These are phyloP conservation scores for Entrophospora sp. DNA, from an alignment of 192 early-diverging fungal species.

Conservation along the genomic window DNA sequence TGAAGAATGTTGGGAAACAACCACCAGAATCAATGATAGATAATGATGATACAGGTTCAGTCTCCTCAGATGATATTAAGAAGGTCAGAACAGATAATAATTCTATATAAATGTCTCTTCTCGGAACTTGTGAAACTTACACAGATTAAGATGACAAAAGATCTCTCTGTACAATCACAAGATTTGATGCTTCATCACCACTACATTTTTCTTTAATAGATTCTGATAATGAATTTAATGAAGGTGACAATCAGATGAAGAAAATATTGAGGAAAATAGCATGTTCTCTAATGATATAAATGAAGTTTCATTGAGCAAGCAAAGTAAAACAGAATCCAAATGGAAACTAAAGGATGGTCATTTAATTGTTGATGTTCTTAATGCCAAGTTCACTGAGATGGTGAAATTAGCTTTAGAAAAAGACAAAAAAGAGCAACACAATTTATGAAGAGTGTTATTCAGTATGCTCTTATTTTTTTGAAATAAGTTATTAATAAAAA, in stretches of 20 bases:
- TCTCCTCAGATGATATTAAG: background rate
- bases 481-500: background rate
- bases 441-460: conserved; percentile 9
- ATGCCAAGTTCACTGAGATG: background rate
- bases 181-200: background rate
- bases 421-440: conserved; percentile 2
- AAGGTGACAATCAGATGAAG: background rate
- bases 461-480: conserved; percentile 10
- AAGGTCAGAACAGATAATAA: background rate
- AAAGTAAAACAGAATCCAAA: background rate
- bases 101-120: background rate
- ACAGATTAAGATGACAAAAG: background rate
- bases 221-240: background rate
- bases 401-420: background rate
- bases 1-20: too few species aligned
- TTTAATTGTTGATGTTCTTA: conserved; percentile 1
- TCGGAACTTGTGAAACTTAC: background rate
- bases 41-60: background rate
- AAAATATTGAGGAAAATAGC: background rate
- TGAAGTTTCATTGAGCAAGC: background rate
- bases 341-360: conserved; percentile 15
- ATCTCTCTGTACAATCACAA: background rate
- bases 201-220: background rate
- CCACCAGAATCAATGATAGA: background rate
- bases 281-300: background rate